Evolutionary conservation across 169 alveolate species (phyloP), one percentile per base, ranked within the genome.

Genomic region (Miamiensis avidus): DNA sequence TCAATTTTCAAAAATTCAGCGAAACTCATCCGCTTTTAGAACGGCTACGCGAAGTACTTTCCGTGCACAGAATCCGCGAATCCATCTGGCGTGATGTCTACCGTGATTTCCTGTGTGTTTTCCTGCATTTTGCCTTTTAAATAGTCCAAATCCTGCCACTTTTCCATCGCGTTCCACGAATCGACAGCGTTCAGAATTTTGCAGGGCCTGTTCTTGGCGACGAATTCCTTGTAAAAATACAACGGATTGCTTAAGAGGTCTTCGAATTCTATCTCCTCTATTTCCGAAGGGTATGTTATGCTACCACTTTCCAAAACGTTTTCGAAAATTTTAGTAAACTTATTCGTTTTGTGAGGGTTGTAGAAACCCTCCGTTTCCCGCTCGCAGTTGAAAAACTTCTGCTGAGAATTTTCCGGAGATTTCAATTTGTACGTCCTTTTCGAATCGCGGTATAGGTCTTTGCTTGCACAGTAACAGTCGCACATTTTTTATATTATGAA

Each of bases 391-490:
- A 34, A 34, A 78, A 78, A 78, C 31, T 78, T 33, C 0, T 34
- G 29, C 25, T 78, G 75, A 32, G 25, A 34, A 27, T 79, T 49
- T 31, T 49, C 65, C 20, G 20, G 27, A 49, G 34, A 79, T 49
- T 29, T 29, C 29, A 79, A 64, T n/a, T 34, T 20, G 16, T 79
- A 34, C 29, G 27, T 20, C 76, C 64, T 49, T 28, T 79, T 74
- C 31, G 31, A 34, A 6, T 79, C 28, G 1, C 69, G 4, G 69
- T 79, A 79, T 25, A 79, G 76, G 29, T 65, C 65, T 64, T 79
- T 34, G 76, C 77, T 49, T 49, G 84, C 75, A 34, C 84, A 79
- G 29, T 79, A 79, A 29, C 84, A 79, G 65, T 79, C 84, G 69
- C 69, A 49, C 69, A 49, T 49, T 49, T 49, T n/a, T n/a, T n/a